A percentile compares a stretch with the other conserved stretches of the same genome.
These are phyloP conservation scores for Eimeria sp. DNA, from an alignment of 169 alveolate species.

Conservation along the genomic window DNA sequence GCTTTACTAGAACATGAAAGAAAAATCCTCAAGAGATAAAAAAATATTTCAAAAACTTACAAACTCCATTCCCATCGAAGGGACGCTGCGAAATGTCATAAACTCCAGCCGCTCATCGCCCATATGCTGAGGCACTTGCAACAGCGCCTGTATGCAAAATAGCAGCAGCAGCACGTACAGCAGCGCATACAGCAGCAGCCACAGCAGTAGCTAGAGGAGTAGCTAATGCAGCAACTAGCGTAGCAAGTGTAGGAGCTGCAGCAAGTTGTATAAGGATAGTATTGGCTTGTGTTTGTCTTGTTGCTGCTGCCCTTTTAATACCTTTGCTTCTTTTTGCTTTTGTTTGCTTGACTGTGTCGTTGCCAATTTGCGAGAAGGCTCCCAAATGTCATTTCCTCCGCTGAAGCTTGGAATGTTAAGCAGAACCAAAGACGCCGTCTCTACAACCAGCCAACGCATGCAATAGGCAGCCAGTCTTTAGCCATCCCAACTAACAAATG, in stretches of 20 bases:
- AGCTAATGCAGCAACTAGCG: neutral
- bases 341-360: conserved; percentile 81
- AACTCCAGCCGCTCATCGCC: conserved; percentile 74
- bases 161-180: neutral
- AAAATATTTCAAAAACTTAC: conserved; percentile 85
- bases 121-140: conserved; percentile 77
- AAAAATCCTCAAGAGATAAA: too few species aligned
- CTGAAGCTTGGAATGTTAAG: conserved; percentile 89
- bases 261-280: neutral
- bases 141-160: conserved; percentile 8
- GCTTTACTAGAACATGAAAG: too few species aligned
- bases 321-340: neutral
- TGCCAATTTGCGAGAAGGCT: conserved; percentile 58
- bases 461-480: neutral
- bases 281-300: neutral
- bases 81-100: conserved; percentile 33
- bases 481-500: neutral
- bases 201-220: neutral
- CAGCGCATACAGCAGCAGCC: neutral
- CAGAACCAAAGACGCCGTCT: conserved; percentile 85
- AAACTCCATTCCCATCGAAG: conserved; percentile 84
- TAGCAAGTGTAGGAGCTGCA: conserved; percentile 15
- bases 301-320: neutral
- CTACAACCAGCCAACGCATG: neutral
- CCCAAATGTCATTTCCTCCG: conserved; percentile 89